These are phyloP conservation scores for Saccharomyces paradoxus DNA, from an alignment of 805 yeast genomes.

Conservation along the genomic window DNA sequence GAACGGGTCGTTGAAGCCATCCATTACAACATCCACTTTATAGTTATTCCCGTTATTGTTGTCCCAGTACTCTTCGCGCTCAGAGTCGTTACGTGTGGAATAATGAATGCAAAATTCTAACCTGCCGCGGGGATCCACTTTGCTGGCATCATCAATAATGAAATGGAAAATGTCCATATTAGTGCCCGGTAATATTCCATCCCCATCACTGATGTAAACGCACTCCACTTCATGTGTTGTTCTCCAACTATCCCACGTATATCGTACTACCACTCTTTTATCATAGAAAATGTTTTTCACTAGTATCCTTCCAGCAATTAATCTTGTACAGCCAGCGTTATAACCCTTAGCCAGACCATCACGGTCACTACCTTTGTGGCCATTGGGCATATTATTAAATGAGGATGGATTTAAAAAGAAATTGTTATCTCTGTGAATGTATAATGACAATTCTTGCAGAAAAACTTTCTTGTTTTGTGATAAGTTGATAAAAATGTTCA, in stretches of 20 bases:
- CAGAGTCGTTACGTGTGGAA: slow-evolving; percentile 17
- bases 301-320: slow-evolving; percentile 64
- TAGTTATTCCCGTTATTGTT: slow-evolving; percentile 26
- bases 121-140: slow-evolving; percentile 8
- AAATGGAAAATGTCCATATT: slow-evolving; percentile 28
- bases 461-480: slow-evolving; percentile 21
- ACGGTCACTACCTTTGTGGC: background rate
- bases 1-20: slow-evolving; percentile 23
- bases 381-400: background rate
- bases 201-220: slow-evolving; percentile 25
- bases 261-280: slow-evolving; percentile 62
- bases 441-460: slow-evolving; percentile 19
- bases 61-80: slow-evolving; percentile 26
- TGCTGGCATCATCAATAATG: slow-evolving; percentile 19
- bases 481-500: slow-evolving; percentile 25
- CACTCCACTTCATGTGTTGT: slow-evolving; percentile 38
- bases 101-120: slow-evolving; percentile 27
- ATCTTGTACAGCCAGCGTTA: slow-evolving; percentile 2
- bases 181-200: slow-evolving; percentile 24
- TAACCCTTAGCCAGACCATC: background rate
- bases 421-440: slow-evolving; percentile 8
- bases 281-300: slow-evolving; percentile 67
- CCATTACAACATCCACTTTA: slow-evolving; percentile 17
- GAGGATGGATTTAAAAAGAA: background rate
- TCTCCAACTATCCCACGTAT: slow-evolving; percentile 73